phyloP scores from a whole-genome alignment of 2,329 filamentous ascomycete genomes.

The Hypoxylon sp. region DNA sequence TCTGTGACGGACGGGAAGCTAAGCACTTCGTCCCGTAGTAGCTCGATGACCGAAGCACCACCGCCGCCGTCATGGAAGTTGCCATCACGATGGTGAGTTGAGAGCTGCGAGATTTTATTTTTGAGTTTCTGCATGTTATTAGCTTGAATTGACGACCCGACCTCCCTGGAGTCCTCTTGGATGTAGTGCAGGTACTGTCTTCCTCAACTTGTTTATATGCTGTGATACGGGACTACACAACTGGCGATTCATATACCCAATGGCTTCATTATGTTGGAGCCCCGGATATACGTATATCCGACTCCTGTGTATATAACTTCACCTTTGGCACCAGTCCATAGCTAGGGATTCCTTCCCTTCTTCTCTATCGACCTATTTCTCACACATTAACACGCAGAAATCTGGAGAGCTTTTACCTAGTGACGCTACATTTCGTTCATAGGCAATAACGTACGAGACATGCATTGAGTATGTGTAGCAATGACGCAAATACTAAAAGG shows the following conservation, averaged over 20 bases:
- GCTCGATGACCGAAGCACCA: not conserved
- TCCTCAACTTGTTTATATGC: not conserved
- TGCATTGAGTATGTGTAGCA: not conserved
- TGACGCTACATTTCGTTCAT: not conserved
- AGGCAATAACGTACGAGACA: not conserved
- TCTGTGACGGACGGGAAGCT: slow-evolving; percentile 16
- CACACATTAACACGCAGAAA: too few species aligned
- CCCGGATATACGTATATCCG: too few species aligned
- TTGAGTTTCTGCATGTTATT: slow-evolving; percentile 1
- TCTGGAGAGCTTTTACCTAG: not conserved
- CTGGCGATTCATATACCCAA: not conserved
- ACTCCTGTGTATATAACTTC: too few species aligned
- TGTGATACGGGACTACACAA: not conserved
- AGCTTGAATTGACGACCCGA: too few species aligned
- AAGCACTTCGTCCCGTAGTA: not conserved
- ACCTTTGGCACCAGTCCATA: too few species aligned
- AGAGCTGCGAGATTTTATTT: not conserved
- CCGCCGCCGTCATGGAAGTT: not conserved
- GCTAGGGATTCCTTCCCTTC: too few species aligned
- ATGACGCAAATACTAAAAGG: not conserved
- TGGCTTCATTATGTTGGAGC: not conserved
- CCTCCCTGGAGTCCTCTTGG: too few species aligned
- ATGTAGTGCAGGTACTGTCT: not conserved
- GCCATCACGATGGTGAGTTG: not conserved
- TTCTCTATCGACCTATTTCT: too few species aligned